Conservation (phyloP, 192 early-diverging fungal species). For the Glomus cerebriforme region DNA sequence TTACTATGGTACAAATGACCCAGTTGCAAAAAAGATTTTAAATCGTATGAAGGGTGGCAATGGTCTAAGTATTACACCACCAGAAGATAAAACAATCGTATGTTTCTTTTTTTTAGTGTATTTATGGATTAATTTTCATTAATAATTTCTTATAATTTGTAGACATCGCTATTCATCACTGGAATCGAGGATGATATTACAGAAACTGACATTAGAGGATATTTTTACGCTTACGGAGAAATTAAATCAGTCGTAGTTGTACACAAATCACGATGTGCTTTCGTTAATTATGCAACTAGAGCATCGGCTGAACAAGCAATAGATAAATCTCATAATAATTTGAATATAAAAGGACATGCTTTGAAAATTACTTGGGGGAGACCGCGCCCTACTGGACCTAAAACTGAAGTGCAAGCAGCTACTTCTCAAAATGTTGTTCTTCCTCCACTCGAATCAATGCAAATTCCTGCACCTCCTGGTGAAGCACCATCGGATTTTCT, state of each 20-base stretch:
- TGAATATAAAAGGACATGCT: constrained; percentile 69
- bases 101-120: constrained; percentile 15
- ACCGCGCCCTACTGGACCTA: constrained; percentile 71
- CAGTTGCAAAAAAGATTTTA: constrained; percentile 86
- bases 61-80: constrained; percentile 54
- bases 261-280: constrained; percentile 81
- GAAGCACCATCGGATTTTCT: constrained; percentile 24
- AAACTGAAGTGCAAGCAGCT: constrained; percentile 48
- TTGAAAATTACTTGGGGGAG: constrained; percentile 86
- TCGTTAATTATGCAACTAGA: constrained; percentile 85
- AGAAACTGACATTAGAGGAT: constrained; percentile 69
- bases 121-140: not conserved
- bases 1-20: constrained; percentile 94
- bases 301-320: constrained; percentile 85
- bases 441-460: constrained; percentile 36
- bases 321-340: constrained; percentile 66
- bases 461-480: constrained; percentile 48
- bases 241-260: constrained; percentile 85
- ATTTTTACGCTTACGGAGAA: constrained; percentile 86
- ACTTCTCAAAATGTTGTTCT: constrained; percentile 35
- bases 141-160: not conserved
- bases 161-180: constrained; percentile 84
- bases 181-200: constrained; percentile 74
- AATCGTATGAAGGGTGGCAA: constrained; percentile 54
- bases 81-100: constrained; percentile 79